Evolutionary conservation across 2,329 filamentous ascomycete genomes (phyloP).

Genomic region (Fusarium oligoseptatum): DNA sequence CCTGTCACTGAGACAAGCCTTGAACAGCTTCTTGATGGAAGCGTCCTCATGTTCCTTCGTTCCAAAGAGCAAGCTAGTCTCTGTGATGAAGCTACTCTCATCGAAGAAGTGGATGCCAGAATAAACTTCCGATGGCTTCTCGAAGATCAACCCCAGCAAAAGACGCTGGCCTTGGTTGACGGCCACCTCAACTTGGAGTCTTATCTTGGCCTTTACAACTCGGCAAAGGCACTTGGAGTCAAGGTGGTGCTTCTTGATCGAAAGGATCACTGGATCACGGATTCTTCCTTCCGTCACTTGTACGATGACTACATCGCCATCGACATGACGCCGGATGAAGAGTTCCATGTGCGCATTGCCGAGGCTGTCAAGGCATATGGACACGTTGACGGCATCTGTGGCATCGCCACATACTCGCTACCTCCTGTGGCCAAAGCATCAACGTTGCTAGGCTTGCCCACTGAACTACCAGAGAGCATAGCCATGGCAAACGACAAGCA

Average conservation of each 20-base stretch:
- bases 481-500: slow-evolving; percentile 3
- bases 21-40: neutral
- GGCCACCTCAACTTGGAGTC: slow-evolving; percentile 8
- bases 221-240: slow-evolving; percentile 2
- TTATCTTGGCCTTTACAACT: slow-evolving; percentile 1
- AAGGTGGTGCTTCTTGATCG: slow-evolving; percentile 6
- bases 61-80: neutral
- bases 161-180: slow-evolving; percentile 1
- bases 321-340: neutral
- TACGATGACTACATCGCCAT: slow-evolving; percentile 3
- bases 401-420: neutral
- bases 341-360: neutral
- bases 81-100: neutral
- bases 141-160: neutral
- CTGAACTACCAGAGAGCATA: neutral
- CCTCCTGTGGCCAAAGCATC: neutral
- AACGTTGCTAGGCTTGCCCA: neutral
- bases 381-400: neutral
- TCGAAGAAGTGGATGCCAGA: neutral
- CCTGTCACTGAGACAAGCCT: neutral
- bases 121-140: slow-evolving; percentile 2
- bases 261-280: neutral
- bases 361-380: neutral
- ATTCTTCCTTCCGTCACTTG: neutral
- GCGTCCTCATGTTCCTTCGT: neutral